These are phyloP conservation scores for Evernia prunastri DNA, from an alignment of 495 filamentous ascomycete genomes.

Conservation along the genomic window DNA sequence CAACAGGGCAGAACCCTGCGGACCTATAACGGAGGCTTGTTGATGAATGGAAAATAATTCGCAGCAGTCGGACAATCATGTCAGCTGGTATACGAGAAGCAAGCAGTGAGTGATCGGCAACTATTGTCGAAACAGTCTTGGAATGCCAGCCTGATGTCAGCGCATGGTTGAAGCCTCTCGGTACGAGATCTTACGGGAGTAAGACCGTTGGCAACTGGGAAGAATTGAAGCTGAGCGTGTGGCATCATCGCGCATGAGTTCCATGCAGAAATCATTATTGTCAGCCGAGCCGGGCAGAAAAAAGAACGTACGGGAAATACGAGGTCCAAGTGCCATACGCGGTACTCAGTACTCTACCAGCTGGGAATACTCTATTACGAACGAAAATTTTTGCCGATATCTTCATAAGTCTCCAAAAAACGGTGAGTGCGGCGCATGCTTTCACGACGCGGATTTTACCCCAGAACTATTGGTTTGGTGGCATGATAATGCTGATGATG, in stretches of 20 bases:
- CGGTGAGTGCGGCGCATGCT: not conserved
- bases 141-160: not conserved
- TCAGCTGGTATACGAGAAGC: not conserved
- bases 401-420: not conserved
- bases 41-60: not conserved
- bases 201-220: not conserved
- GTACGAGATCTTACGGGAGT: not conserved
- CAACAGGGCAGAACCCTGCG: not conserved
- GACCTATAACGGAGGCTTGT: not conserved
- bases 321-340: not conserved
- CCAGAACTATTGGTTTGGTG: not conserved
- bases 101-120: not conserved
- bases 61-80: not conserved
- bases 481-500: too few species aligned
- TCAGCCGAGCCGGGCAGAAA: not conserved
- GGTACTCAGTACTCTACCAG: too few species aligned
- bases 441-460: not conserved
- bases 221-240: not conserved
- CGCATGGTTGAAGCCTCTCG: too few species aligned
- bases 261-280: not conserved
- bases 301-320: not conserved
- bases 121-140: not conserved
- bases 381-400: too few species aligned
- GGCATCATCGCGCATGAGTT: not conserved
- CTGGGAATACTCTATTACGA: too few species aligned